phyloP scores from a whole-genome alignment of 2,329 filamentous ascomycete genomes.

The Clathrospora elynae region DNA sequence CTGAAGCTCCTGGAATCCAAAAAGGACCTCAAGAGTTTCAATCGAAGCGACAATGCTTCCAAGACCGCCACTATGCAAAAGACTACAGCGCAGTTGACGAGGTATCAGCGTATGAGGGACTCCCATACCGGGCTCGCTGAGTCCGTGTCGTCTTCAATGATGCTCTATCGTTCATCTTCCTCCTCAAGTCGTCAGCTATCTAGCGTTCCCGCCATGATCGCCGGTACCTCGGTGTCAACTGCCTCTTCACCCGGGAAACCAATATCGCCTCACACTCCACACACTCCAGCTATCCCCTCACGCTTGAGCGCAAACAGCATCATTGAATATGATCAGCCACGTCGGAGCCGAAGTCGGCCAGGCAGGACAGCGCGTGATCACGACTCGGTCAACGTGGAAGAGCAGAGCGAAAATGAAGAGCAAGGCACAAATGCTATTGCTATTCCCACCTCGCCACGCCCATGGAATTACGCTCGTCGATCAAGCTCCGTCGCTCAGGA shows the following conservation, averaged over 20 bases:
- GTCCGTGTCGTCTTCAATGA: constrained; percentile 87
- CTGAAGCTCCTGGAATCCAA: constrained; percentile 85
- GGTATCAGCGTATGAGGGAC: constrained; percentile 87
- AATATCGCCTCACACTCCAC: constrained; percentile 85
- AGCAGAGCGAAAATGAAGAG: constrained; percentile 38
- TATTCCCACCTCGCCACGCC: constrained; percentile 72
- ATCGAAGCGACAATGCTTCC: constrained; percentile 62
- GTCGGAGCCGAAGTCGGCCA: constrained; percentile 37
- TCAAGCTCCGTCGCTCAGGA: constrained; percentile 73
- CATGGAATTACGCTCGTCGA: constrained; percentile 58
- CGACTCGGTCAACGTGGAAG: constrained; percentile 32
- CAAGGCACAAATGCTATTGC: constrained; percentile 70
- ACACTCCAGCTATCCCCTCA: constrained; percentile 91
- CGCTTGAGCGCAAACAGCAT: constrained; percentile 91
- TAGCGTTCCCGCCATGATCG: constrained; percentile 65
- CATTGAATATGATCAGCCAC: constrained; percentile 64
- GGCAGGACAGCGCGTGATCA: constrained; percentile 43
- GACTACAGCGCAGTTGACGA: constrained; percentile 78
- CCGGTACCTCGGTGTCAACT: constrained; percentile 74
- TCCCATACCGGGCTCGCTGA: constrained; percentile 88
- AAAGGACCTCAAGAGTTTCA: constrained; percentile 83
- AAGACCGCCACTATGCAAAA: constrained; percentile 73
- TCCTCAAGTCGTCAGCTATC: constrained; percentile 76
- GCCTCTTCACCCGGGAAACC: constrained; percentile 89
- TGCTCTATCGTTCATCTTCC: constrained; percentile 80